Evolutionary conservation across 805 yeast species (phyloP), one percentile per base, ranked within the genome.

Genomic region (Pichia deserticola): DNA sequence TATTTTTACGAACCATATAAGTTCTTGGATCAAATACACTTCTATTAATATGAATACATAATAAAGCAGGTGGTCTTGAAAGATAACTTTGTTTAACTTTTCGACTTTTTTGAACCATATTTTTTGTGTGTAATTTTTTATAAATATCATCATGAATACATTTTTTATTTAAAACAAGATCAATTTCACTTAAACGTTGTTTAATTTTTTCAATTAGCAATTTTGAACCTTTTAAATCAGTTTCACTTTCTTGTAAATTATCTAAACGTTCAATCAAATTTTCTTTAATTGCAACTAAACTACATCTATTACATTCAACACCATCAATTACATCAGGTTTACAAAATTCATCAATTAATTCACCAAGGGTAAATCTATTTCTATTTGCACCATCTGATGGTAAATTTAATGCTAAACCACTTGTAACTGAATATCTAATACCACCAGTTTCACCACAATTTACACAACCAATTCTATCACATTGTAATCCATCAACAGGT

Each of bases 381-480:
- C 74, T 74, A 40, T 74, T 64, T 36, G 64, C 63, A 0, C 69
- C 65, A 27, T 51, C 50, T 15, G 44, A 35, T 0, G 92, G 90
- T 44, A 86, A 69, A 54, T 83, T 86, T 56, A 86, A 73, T 56
- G 86, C 81, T 45, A 86, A 64, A 0, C 93, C 92, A 58, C 87
- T 80, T 48, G 82, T 75, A 0, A 88, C 86, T 1, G 93, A 84
- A 55, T 83, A 84, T 53, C 97, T 75, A 15, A 90, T 82, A 3
- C 97, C 97, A 48, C 96, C 97, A 65, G 82, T 87, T 60, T 92
- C 97, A 51, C 97, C 96, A 74, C 98, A 92, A 13, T 74, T 73
- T 46, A 87, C 73, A 64, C 98, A 92, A 0, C 96, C 96, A 45
- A 92, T 89, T 59, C 97, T 75, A 60, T 88, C 95, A 7, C 89